Base-by-base conservation (phyloP, 2,329 filamentous ascomycete genomes). In the Simplicillium aogashimaense region DNA sequence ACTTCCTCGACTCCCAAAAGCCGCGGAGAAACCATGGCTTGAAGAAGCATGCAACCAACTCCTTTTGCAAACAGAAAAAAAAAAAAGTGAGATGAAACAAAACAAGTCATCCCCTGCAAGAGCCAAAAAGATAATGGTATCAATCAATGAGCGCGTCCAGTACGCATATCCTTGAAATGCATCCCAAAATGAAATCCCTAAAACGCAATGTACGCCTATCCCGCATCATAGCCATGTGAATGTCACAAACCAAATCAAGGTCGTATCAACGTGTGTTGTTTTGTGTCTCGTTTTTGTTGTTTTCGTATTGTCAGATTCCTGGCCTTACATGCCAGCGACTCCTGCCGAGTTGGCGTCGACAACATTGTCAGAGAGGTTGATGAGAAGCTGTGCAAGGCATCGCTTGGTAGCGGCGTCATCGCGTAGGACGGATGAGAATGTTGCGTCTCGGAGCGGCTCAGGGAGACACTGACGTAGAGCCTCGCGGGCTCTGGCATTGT, bases 321-420 rank as follows among this genome's bases (percentile, higher is more conserved):
- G 16, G 13, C 20, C 7, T 44, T 36, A 63, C 54, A 63, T 60
- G 51, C 46, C 53, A 39, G 55, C 54, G 14, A 61, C 53, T 29
- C 54, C 56, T n/a, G 54, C 50, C 29, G 56, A 55, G 44, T 51
- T 54, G 37, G 57, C 56, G 37, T 77, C 74, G 39, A 71, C 81
- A 44, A 89, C 83, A 50, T 86, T 90, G 63, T 97, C 92, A 9
- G 87, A 94, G 40, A 98, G 77, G 58, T 97, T 97, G 66, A 97
- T 94, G 44, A 97, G 74, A 8, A 98, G 79, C 64, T 97, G 92
- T n/a, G 89, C 86, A 29, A 98, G 81, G 61, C 92, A 98, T 43
- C 92, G 83, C 70, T 98, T 98, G 1, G 92, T 98, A 1, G 92
- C 92, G 12, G 92, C 92, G 57, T 98, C 92, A 55, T 98, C 92